Conservation (phyloP, 192 early-diverging fungal species). For the Coemansia sp. region DNA sequence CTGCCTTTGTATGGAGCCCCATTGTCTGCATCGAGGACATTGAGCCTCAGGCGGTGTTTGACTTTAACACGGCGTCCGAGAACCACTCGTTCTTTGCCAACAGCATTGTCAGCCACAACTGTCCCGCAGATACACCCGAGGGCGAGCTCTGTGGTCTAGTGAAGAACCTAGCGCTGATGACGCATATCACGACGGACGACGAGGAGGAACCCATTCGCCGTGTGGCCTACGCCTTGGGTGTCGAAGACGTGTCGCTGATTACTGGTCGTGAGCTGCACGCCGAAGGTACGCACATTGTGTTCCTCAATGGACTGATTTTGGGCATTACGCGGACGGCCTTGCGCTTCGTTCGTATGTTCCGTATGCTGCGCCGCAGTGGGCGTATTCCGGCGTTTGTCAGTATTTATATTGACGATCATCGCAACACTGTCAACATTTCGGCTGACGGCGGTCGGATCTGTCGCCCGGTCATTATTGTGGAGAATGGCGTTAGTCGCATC, state of each 20-base stretch:
- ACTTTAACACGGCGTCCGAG: slow-evolving; percentile 23
- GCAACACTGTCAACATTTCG: slow-evolving; percentile 91
- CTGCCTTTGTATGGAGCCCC: slow-evolving; percentile 26
- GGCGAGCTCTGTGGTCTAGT: slow-evolving; percentile 99
- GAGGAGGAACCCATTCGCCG: slow-evolving; percentile 76
- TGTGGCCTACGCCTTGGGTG: slow-evolving; percentile 89
- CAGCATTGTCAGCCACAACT: slow-evolving; percentile 57
- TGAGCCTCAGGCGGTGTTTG: slow-evolving; percentile 21
- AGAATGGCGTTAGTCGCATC: slow-evolving; percentile 66
- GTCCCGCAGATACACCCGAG: slow-evolving; percentile 98
- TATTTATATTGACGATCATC: slow-evolving; percentile 84
- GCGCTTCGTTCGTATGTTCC: slow-evolving; percentile 85
- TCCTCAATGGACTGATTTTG: slow-evolving; percentile 91
- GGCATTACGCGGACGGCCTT: slow-evolving; percentile 80
- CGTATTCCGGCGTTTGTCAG: slow-evolving; percentile 77
- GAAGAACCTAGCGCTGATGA: slow-evolving; percentile 98
- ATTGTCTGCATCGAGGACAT: slow-evolving; percentile 16
- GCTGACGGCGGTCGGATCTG: slow-evolving; percentile 95
- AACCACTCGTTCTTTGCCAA: slow-evolving; percentile 42
- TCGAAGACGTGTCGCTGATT: slow-evolving; percentile 69
- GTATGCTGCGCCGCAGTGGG: slow-evolving; percentile 81
- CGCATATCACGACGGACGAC: slow-evolving; percentile 86
- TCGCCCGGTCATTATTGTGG: slow-evolving; percentile 90
- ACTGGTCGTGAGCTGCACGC: slow-evolving; percentile 86
- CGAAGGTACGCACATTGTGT: slow-evolving; percentile 77